Conservation (phyloP, 768 basidiomycete genomes). For the Tubosaeta sp. region DNA sequence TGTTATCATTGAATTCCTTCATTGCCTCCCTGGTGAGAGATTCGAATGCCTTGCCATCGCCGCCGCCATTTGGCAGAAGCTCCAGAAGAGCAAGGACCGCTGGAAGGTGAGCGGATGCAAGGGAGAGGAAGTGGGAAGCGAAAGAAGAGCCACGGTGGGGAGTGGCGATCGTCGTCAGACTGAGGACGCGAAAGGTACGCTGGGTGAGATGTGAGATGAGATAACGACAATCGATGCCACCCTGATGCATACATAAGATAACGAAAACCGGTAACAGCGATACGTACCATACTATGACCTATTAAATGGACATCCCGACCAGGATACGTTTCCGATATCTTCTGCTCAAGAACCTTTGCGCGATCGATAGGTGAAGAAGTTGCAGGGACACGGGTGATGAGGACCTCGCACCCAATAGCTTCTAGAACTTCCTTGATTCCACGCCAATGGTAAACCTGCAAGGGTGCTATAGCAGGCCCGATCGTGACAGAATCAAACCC, state of each 20-base stretch:
- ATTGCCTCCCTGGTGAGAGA: constrained; percentile 82
- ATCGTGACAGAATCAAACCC: constrained; percentile 86
- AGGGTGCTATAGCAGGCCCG: constrained; percentile 67
- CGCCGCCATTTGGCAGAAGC: constrained; percentile 85
- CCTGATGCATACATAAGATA: constrained; percentile 43
- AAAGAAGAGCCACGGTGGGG: constrained; percentile 94
- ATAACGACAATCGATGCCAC: constrained; percentile 89
- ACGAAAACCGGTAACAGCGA: background rate
- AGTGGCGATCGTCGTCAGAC: constrained; percentile 90
- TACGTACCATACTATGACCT: constrained; percentile 75
- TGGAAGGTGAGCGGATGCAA: constrained; percentile 66
- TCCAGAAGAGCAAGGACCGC: constrained; percentile 72
- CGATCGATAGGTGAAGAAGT: constrained; percentile 86
- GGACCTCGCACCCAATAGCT: constrained; percentile 81
- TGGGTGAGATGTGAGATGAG: constrained; percentile 80
- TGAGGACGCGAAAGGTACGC: constrained; percentile 75
- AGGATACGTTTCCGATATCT: constrained; percentile 74
- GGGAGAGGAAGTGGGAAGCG: constrained; percentile 82
- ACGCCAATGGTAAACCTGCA: constrained; percentile 94
- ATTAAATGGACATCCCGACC: constrained; percentile 82
- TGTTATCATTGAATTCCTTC: constrained; percentile 83
- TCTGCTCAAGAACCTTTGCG: constrained; percentile 83
- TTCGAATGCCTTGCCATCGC: constrained; percentile 93
- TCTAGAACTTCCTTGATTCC: constrained; percentile 93
- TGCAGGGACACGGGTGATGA: constrained; percentile 92